These are phyloP conservation scores for Saussurea involucrata DNA, from an alignment of 129 eudicot species.

Conservation along the genomic window DNA sequence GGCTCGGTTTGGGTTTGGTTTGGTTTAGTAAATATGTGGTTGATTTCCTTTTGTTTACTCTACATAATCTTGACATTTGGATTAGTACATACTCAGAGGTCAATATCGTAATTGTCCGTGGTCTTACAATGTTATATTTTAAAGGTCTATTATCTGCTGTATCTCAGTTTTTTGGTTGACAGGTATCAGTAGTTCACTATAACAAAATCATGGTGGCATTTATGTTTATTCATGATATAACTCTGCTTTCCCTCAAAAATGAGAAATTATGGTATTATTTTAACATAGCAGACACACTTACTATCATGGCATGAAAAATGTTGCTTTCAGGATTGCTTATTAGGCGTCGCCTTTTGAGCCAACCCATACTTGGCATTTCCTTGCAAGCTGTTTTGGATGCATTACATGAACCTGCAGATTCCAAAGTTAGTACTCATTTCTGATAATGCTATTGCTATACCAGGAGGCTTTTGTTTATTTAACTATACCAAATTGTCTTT, in stretches of 20 bases:
- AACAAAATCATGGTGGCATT: neutral
- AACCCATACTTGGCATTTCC: constrained; percentile 53
- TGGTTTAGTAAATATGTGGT: neutral
- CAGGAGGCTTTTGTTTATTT: neutral
- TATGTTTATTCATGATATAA: neutral
- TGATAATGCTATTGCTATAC: neutral
- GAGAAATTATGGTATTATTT: neutral
- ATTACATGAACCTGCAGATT: constrained; percentile 60
- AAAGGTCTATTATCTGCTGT: neutral
- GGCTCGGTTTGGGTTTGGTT: neutral
- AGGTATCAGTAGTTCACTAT: neutral
- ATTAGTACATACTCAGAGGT: too few relatives aligned
- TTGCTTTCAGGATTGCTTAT: constrained; percentile 50
- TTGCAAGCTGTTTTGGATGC: constrained; percentile 68
- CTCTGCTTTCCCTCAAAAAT: neutral
- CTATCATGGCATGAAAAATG: neutral
- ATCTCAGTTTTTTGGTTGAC: neutral
- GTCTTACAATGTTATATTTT: neutral
- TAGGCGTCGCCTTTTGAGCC: constrained; percentile 58
- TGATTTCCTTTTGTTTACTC: neutral
- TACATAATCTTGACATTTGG: neutral
- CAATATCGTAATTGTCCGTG: neutral
- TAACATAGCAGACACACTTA: neutral
- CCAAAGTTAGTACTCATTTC: constrained; percentile 39
- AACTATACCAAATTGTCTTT: neutral